Evolutionary conservation across 2,329 filamentous ascomycete species (phyloP), one percentile per base, ranked within the genome.

Genomic region (Verticillium dahliae): DNA sequence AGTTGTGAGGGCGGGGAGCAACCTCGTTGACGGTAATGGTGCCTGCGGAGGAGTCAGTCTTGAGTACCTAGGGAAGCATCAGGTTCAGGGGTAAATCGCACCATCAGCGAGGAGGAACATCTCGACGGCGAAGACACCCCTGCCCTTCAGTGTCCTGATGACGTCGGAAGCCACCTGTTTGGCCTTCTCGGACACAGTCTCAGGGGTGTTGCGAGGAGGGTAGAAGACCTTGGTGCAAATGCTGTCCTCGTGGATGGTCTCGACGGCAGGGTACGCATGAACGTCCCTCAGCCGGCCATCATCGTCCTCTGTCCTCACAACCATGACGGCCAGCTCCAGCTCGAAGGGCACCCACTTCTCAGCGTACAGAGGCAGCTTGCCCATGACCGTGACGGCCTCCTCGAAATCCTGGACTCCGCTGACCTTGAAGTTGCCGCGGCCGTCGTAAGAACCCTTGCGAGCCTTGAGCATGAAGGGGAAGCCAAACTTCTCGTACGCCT

Each of bases 71-170:
- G 60, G 6, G 10, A 22, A 35, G 41, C 35, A 14, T 22, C 41
- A 14, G 60, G 52, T 11, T 63, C 35, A 39, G 27, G 18, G 18
- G 27, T 55, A 22, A 58, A 66, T 31, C 71, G 68, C 78, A 78
- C 86, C 86, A 68, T 95, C 86, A 57, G 87, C 78, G 11, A 93
- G 83, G 3, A 98, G 76, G 76, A 99, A 99, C 87, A 98, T 91
- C 77, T 99, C 95, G 0, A 98, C 94, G 0, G 94, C 95, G 74
- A 97, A 99, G 37, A 97, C 91, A 65, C 95, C 95, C 65, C 95
- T 89, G 59, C 95, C 95, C 79, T 88, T 87, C 60, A 99, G 89
- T 59, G 86, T 89, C 52, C 85, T 83, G 27, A 97, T 87, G 11
- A 95, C 93, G 62, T 90, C 86, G 67, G 86, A 85, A 0, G 93